Evolutionary conservation across 108 stramenopile species (phyloP).

Genomic region (Cyclotella atomus): DNA sequence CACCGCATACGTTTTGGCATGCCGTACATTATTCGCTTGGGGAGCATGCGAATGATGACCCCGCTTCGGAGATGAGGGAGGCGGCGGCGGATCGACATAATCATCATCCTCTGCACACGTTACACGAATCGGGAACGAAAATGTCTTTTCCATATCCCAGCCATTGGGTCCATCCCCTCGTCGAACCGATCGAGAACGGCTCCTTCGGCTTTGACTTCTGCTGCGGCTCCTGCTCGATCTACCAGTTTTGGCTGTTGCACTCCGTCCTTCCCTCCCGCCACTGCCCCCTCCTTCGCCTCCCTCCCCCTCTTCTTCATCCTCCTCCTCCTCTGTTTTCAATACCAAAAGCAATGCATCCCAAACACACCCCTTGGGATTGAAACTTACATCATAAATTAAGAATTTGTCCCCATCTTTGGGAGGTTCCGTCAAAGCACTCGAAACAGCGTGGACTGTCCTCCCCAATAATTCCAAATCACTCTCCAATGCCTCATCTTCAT

Average conservation of each 20-base stretch:
- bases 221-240: slow-evolving; percentile 14
- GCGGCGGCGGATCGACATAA: slow-evolving; percentile 18
- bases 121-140: slow-evolving; percentile 50
- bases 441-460: slow-evolving; percentile 48
- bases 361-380: slow-evolving; percentile 55
- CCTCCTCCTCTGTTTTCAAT: slow-evolving; percentile 16
- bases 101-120: slow-evolving; percentile 52
- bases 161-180: slow-evolving; percentile 1
- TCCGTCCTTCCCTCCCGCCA: neutral
- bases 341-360: slow-evolving; percentile 52
- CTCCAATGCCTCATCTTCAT: slow-evolving; percentile 25
- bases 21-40: slow-evolving; percentile 11
- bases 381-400: slow-evolving; percentile 45
- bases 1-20: slow-evolving; percentile 48
- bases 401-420: slow-evolving; percentile 37
- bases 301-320: slow-evolving; percentile 21
- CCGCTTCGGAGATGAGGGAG: neutral
- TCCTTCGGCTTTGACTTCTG: neutral
- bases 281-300: slow-evolving; percentile 3
- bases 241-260: neutral
- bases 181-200: neutral
- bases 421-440: slow-evolving; percentile 41
- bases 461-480: slow-evolving; percentile 46
- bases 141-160: slow-evolving; percentile 37
- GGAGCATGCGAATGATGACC: neutral